Evolutionary conservation across 1,284 basidiomycete species (phyloP).

Genomic region (Trichosporon faecale): DNA sequence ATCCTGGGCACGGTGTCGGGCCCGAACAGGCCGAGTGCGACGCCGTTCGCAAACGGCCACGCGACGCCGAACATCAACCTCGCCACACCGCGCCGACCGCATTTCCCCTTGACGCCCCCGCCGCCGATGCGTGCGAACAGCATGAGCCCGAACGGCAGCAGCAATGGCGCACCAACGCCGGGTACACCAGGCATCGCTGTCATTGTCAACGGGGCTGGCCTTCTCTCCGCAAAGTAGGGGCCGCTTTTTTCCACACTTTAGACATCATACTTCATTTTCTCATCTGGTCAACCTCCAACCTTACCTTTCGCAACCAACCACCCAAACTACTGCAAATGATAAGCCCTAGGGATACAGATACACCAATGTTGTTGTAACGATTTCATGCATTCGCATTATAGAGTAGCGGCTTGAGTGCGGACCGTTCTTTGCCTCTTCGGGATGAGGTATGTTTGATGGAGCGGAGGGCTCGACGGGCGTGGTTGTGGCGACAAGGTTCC

Average conservation of each 20-base stretch:
- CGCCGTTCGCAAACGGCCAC: background rate
- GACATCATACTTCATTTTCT: background rate
- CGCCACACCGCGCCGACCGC: background rate
- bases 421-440: no score
- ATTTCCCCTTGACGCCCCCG: constrained; percentile 2
- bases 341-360: background rate
- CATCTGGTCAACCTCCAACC: background rate
- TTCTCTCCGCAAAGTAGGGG: background rate
- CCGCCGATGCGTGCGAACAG: constrained; percentile 1
- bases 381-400: constrained; percentile 8
- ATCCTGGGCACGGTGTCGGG: constrained; percentile 22
- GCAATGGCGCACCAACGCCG: background rate
- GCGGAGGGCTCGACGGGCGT: background rate
- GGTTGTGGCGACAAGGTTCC: background rate
- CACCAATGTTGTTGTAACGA: constrained; percentile 9
- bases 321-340: background rate
- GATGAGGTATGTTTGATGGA: no score
- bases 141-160: constrained; percentile 3
- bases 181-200: background rate
- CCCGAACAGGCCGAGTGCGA: background rate
- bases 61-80: background rate
- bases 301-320: background rate
- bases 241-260: background rate
- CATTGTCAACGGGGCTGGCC: background rate
- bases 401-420: background rate